Base-by-base conservation (phyloP, 768 basidiomycete genomes). In the Suillus variegatus region DNA sequence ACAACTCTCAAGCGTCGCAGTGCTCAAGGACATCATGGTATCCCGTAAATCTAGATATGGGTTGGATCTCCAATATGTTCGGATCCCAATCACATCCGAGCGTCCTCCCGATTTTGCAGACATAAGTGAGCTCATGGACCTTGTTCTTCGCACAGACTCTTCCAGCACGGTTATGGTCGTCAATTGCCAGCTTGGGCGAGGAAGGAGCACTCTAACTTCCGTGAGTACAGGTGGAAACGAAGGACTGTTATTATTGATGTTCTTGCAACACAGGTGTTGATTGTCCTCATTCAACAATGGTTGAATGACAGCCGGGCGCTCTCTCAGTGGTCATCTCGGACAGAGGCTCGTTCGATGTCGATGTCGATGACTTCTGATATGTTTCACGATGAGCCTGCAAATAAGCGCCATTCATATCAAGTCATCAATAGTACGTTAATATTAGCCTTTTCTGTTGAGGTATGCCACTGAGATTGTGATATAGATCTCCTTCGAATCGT, bases 51-150 rank as follows among this genome's bases (percentile, higher is more conserved):
- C 75, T 0, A 77, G 81, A 25, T 61, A 60, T 38, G 85, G 83
- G n/a, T 78, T 90, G 36, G 86, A 89, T 61, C 82, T 98, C 35
- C 82, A 86, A 64, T 97, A 96, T 76, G 81, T 83, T 63, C 89
- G 97, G 20, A 88, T 99, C 40, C 97, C 97, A 2, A 91, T 99
- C 72, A 99, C 97, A 6, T 90, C 96, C 0, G 96, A 98, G 75
- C 88, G 85, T 44, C 82, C 90, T 12, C 89, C 91, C 0, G 92
- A 94, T 73, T 89, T 88, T 73, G 77, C 86, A 28, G 91, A 93
- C 70, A 79, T 93, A 57, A 88, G 81, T 67, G 90, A 93, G 66
- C 81, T 97, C 32, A 89, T 95, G 65, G 88, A 92, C 22, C 83
- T 95, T 2, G 89, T 92, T 36, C 81, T 94, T 46, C 82, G 89